Evolutionary conservation across 75 land plant species (phyloP).

Genomic region (Larix kaempferi): DNA sequence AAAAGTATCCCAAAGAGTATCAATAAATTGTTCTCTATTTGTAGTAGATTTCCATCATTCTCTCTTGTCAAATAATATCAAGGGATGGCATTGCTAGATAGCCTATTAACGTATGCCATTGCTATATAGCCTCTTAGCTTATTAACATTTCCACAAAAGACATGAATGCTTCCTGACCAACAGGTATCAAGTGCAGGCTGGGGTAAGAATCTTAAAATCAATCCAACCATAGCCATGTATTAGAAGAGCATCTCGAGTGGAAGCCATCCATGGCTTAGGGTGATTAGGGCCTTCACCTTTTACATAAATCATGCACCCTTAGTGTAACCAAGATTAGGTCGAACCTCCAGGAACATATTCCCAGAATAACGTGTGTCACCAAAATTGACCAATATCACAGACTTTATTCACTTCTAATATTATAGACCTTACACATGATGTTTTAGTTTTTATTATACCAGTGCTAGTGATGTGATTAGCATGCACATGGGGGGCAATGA

Average conservation of each 20-base stretch:
- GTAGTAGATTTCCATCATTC: too few species aligned
- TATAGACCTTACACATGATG: constrained; percentile 68
- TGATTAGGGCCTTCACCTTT: constrained; percentile 84
- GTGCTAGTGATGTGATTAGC: constrained; percentile 59
- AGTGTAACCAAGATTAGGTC: constrained; percentile 90
- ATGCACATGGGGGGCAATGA: too few species aligned
- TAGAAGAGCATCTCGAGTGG: constrained; percentile 92
- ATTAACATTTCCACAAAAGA: too few species aligned
- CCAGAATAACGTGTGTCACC: constrained; percentile 78
- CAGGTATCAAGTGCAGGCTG: too few species aligned
- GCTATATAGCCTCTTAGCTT: too few species aligned
- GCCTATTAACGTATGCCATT: too few species aligned
- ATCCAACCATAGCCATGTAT: constrained; percentile 98
- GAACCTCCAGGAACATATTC: constrained; percentile 79
- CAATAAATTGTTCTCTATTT: too few species aligned
- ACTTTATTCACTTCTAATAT: constrained; percentile 73
- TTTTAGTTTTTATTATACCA: constrained; percentile 52
- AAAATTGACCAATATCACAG: constrained; percentile 62
- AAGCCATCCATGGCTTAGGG: constrained; percentile 88
- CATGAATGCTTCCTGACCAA: too few species aligned
- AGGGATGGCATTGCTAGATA: too few species aligned
- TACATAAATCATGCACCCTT: constrained; percentile 93
- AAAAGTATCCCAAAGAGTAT: too few species aligned
- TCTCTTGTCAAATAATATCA: too few species aligned
- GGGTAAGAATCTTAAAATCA: constrained; percentile 66